Evolutionary conservation across 768 basidiomycete genomes (phyloP).

Genomic region (Suillus hirtellus): DNA sequence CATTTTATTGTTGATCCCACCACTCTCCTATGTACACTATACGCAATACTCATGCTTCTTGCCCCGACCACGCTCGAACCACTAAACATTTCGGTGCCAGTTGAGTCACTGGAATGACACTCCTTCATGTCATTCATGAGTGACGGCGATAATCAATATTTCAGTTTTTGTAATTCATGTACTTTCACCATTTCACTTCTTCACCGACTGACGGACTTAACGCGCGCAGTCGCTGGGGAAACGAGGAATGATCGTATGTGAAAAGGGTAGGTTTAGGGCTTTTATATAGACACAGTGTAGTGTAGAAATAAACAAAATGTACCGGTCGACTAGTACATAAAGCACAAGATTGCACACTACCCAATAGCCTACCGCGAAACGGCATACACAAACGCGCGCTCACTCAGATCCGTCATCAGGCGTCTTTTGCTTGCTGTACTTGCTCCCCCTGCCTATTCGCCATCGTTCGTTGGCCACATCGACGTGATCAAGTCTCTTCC

Average conservation of each 20-base stretch:
- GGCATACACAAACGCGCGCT: background rate
- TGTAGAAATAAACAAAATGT: background rate
- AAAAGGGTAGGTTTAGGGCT: background rate
- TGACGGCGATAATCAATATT: too few relatives aligned
- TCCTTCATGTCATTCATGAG: too few relatives aligned
- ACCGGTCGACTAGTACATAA: background rate
- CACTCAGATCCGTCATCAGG: background rate
- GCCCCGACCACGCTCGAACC: too few relatives aligned
- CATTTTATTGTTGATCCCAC: background rate
- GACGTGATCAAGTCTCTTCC: slow-evolving; percentile 2
- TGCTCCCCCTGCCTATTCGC: background rate
- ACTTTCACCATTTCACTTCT: too few relatives aligned
- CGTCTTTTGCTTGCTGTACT: background rate
- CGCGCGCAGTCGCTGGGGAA: background rate
- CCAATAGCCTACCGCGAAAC: background rate
- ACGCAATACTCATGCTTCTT: too few relatives aligned
- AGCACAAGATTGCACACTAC: background rate
- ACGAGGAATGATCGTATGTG: background rate
- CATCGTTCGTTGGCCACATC: slow-evolving; percentile 2
- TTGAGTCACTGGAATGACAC: too few relatives aligned
- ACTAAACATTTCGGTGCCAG: too few relatives aligned
- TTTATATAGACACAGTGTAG: background rate
- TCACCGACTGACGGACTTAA: too few relatives aligned
- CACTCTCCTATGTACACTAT: too few relatives aligned
- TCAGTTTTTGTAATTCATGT: too few relatives aligned